phyloP scores from a whole-genome alignment of 345 rosid species.

The Leavenworthia alabamica region DNA sequence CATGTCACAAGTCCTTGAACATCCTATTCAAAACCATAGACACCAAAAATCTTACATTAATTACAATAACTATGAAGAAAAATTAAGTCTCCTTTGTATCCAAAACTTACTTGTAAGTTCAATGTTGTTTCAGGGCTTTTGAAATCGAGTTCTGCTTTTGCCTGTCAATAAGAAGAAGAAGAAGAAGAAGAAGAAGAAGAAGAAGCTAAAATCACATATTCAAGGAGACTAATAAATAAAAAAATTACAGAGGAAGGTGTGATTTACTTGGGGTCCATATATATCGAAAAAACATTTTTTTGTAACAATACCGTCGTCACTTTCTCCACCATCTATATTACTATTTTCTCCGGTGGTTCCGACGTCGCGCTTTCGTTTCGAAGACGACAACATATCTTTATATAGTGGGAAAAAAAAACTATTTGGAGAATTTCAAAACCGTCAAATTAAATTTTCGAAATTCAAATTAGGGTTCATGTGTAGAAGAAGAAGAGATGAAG shows the following conservation, averaged over 20 bases:
- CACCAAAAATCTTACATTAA: constrained; percentile 1
- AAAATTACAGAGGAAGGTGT: not conserved
- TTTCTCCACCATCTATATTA: not conserved
- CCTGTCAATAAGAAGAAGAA: constrained; percentile 39
- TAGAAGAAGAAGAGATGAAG: too few species aligned
- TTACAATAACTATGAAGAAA: not conserved
- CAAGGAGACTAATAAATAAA: not conserved
- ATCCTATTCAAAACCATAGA: constrained; percentile 46
- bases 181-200: not conserved
- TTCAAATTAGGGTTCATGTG: too few species aligned
- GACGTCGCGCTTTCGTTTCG: constrained; percentile 27
- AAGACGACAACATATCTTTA: constrained; percentile 43
- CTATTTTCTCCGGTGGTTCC: constrained; percentile 26
- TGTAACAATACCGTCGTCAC: constrained; percentile 11
- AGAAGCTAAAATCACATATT: not conserved
- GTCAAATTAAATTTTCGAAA: too few species aligned
- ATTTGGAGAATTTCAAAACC: not conserved
- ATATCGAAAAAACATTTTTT: constrained; percentile 44
- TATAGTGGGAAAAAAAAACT: not conserved
- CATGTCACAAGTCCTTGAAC: constrained; percentile 95
- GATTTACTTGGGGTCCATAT: constrained; percentile 65
- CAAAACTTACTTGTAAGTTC: constrained; percentile 55
- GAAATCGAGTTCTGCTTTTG: constrained; percentile 69
- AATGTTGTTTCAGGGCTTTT: constrained; percentile 58
- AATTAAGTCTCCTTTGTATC: not conserved